These are phyloP conservation scores for Exserohilum turcica DNA, from an alignment of 2,329 filamentous ascomycete species.

Conservation along the genomic window DNA sequence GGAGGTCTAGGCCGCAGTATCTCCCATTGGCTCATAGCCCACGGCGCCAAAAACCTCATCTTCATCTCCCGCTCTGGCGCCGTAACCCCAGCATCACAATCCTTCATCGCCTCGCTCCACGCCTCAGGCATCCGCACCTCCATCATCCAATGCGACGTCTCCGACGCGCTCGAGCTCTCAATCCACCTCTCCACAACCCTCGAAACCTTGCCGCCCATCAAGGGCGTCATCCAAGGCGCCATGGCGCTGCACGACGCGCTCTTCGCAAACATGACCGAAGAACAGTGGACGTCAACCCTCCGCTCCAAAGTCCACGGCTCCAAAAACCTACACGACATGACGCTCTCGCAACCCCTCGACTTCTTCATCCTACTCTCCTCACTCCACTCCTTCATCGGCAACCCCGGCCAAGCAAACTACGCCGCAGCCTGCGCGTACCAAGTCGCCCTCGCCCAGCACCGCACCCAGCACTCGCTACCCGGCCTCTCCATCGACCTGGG, in stretches of 20 bases:
- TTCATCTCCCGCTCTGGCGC: conserved; percentile 26
- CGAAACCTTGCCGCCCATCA: conserved; percentile 14
- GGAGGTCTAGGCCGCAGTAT: conserved; percentile 28
- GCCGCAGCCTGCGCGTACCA: conserved; percentile 28
- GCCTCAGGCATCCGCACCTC: conserved; percentile 1
- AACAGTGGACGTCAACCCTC: conserved; percentile 16
- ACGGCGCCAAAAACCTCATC: conserved; percentile 19
- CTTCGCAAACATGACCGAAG: conserved; percentile 19
- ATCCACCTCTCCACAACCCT: background rate
- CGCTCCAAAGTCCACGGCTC: conserved; percentile 44
- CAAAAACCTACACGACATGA: conserved; percentile 30
- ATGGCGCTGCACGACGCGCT: conserved; percentile 23
- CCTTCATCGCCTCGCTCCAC: conserved; percentile 9
- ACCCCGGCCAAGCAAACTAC: conserved; percentile 33
- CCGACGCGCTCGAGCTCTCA: conserved; percentile 2
- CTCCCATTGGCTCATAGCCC: conserved; percentile 14
- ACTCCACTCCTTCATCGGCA: conserved; percentile 24
- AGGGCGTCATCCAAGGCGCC: conserved; percentile 22
- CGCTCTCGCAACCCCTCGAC: conserved; percentile 11
- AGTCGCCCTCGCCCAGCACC: conserved; percentile 26
- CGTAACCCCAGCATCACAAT: background rate
- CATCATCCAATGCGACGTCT: conserved; percentile 15
- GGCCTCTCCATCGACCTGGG: conserved; percentile 24
- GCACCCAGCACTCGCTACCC: conserved; percentile 1
- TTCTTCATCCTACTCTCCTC: conserved; percentile 35